phyloP scores from a whole-genome alignment of 2,329 filamentous ascomycete species.

The Trichoderma lentiforme region DNA sequence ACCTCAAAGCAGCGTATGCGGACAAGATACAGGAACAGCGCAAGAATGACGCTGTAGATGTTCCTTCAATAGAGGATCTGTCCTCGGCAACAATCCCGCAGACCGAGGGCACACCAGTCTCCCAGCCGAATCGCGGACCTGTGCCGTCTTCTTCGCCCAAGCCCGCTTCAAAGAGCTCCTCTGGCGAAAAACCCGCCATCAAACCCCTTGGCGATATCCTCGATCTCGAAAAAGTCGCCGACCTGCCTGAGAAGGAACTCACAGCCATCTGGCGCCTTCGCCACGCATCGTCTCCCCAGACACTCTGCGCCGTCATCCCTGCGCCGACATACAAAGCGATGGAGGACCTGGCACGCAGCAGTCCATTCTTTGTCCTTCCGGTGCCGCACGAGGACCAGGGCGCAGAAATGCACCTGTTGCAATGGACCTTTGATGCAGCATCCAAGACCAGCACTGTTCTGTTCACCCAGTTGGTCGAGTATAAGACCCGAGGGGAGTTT shows the following conservation, averaged over 20 bases:
- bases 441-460: conserved; percentile 70
- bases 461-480: conserved; percentile 92
- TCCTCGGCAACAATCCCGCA: conserved; percentile 31
- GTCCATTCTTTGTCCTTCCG: conserved; percentile 89
- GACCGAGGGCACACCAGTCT: conserved; percentile 34
- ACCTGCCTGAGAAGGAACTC: conserved; percentile 76
- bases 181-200: conserved; percentile 32
- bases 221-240: conserved; percentile 72
- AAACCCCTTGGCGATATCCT: conserved; percentile 56
- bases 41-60: conserved; percentile 60
- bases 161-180: conserved; percentile 19
- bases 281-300: conserved; percentile 68
- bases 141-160: conserved; percentile 25
- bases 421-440: conserved; percentile 82
- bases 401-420: conserved; percentile 92
- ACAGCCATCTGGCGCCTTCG: conserved; percentile 86
- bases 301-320: conserved; percentile 81
- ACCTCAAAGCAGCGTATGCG: conserved; percentile 77
- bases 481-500: conserved; percentile 85
- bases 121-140: conserved; percentile 36
- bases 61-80: conserved; percentile 29
- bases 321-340: conserved; percentile 70
- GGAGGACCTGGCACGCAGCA: conserved; percentile 63
- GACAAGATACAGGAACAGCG: conserved; percentile 75
- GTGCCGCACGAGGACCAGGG: conserved; percentile 66